Evolutionary conservation across 164 flowering plant species (phyloP), one percentile per base, ranked within the genome.

Genomic region (Liriodendron chinense): DNA sequence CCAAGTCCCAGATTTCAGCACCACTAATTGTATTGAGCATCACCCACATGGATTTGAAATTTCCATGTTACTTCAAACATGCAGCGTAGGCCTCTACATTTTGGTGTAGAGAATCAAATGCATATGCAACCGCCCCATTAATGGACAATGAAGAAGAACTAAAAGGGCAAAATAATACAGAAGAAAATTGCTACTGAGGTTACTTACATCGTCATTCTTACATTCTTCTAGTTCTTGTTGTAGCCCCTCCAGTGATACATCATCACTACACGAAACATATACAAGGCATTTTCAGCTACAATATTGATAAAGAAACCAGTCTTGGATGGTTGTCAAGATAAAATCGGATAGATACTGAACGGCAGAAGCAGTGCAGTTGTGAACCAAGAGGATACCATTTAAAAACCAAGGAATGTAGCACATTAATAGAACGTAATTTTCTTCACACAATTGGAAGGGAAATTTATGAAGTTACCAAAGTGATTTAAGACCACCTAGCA

Each of bases 161-260:
- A 24, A 20, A 25, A 23, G 47, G 18, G n/a, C 24, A 64, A 14
- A 12, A 67, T 16, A 25, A 34, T 67, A 8, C n/a, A 14, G 48
- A 14, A 43, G 61, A 16, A 9, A 48, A 25, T 53, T 22, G 50
- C 10, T 69, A 59, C 61, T 61, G 10, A 69, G 26, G 2, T 28
- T 50, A 80, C 94, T 86, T 82, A 93, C 99, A 73, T 93, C 91
- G 80, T 93, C 96, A 80, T 82, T 82, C 80, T 85, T 82, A 76
- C 99, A 96, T 81, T 93, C 98, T 83, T 93, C 94, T 26, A 96
- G 84, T 81, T 93, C 99, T 75, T 91, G 83, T 80, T 93, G 88
- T 53, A 96, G 87, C 77, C 98, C 99, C 78, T 96, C 96, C 76
- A 96, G 76, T 24, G 98, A 93, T 22, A 93, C 62, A 74, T 89